Conservation (phyloP, 1,284 basidiomycete genomes). For the Tausonia pullulans region DNA sequence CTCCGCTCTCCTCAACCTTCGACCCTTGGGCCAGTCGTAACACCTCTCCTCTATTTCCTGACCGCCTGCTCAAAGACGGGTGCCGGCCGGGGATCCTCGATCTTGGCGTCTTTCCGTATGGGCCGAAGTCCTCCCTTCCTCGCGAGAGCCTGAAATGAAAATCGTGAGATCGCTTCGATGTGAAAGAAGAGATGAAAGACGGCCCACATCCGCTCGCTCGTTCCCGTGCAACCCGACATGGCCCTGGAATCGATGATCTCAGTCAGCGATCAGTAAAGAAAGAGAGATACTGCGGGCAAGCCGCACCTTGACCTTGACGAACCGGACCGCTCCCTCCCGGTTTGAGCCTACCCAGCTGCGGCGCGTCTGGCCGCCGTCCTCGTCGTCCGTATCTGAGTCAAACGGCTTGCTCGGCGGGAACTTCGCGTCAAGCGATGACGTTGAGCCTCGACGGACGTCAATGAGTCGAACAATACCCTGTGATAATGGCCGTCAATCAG, state of each 20-base stretch:
- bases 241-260: not conserved
- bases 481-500: too few species aligned
- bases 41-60: too few species aligned
- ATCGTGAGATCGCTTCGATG: too few species aligned
- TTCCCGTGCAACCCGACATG: not conserved
- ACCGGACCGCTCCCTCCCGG: not conserved
- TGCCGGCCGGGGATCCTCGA: too few species aligned
- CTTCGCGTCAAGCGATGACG: not conserved
- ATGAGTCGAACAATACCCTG: slow-evolving; percentile 32
- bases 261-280: too few species aligned
- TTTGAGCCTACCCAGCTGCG: not conserved
- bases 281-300: not conserved
- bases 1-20: too few species aligned
- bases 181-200: not conserved
- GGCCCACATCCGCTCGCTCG: slow-evolving; percentile 1
- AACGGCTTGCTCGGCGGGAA: not conserved
- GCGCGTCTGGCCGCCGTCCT: not conserved
- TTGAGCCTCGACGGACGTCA: slow-evolving; percentile 1
- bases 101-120: not conserved
- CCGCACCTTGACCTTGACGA: not conserved
- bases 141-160: not conserved
- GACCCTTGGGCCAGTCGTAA: too few species aligned
- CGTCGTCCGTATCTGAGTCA: not conserved
- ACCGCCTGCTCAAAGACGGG: too few species aligned
- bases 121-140: not conserved